Conservation (phyloP, 768 basidiomycete species). For the Clitopilus hobsonii region DNA sequence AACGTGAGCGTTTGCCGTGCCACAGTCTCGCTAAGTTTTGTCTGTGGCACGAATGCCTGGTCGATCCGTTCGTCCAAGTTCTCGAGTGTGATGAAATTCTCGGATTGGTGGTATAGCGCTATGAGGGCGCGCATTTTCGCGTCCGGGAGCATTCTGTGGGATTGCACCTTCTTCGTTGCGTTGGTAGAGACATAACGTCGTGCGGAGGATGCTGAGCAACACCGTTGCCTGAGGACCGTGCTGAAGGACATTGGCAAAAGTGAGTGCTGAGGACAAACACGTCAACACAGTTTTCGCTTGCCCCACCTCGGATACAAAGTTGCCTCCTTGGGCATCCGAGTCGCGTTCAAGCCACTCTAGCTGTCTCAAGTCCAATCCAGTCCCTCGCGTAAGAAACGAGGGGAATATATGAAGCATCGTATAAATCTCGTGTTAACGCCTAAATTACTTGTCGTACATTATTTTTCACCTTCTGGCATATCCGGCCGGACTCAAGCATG, state of each 20-base stretch:
- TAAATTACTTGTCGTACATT: no score
- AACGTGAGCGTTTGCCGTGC: conserved; percentile 8
- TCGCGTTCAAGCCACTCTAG: no score
- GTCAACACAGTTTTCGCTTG: not conserved
- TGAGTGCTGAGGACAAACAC: not conserved
- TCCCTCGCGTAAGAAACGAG: no score
- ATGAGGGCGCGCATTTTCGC: conserved; percentile 69
- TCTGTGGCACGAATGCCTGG: conserved; percentile 43
- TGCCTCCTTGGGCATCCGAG: not conserved
- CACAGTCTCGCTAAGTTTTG: not conserved
- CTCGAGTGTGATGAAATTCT: conserved; percentile 65
- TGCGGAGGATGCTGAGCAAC: not conserved
- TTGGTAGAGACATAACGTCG: conserved; percentile 17
- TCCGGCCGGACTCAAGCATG: conserved; percentile 45
- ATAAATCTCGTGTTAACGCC: no score
- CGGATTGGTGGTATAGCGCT: conserved; percentile 73
- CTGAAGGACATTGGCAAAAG: conserved; percentile 10
- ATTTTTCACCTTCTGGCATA: no score
- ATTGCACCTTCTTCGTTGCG: conserved; percentile 14
- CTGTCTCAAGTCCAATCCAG: no score
- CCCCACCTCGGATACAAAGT: not conserved
- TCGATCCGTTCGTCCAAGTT: conserved; percentile 65
- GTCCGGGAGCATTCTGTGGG: conserved; percentile 38
- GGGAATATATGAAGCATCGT: no score
- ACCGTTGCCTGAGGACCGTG: conserved; percentile 11